Evolutionary conservation across 371 early-diverging fungal genomes (phyloP).

Genomic region (Mucor velutinosus): DNA sequence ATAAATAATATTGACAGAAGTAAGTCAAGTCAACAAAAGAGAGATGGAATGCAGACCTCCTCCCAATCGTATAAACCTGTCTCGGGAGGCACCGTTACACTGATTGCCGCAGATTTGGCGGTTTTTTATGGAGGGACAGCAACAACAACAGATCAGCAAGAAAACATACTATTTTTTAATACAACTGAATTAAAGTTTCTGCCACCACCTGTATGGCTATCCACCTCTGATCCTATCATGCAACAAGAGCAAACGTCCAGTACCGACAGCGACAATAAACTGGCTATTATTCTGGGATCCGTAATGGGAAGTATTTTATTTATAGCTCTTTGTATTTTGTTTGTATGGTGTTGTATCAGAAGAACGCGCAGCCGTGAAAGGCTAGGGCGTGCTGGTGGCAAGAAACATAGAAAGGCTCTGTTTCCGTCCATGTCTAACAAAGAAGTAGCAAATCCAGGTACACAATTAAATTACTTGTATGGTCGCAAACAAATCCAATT

Average conservation of each 20-base stretch:
- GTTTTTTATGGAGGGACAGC: slow-evolving; percentile 12
- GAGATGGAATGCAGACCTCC: neutral
- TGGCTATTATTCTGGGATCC: slow-evolving; percentile 18
- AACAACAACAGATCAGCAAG: neutral
- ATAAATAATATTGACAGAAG: neutral
- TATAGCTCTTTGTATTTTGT: slow-evolving; percentile 8
- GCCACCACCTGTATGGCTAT: slow-evolving; percentile 10
- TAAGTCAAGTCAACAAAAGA: slow-evolving; percentile 1
- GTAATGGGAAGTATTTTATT: slow-evolving; percentile 13
- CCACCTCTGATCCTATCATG: neutral
- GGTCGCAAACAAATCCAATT: neutral
- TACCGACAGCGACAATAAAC: neutral
- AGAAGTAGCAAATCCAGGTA: neutral
- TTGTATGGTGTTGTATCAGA: slow-evolving; percentile 3
- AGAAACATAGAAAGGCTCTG: neutral
- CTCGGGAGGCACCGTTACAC: neutral
- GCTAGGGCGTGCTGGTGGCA: neutral
- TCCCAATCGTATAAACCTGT: neutral
- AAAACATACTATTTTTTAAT: slow-evolving; percentile 12
- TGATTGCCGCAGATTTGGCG: slow-evolving; percentile 3
- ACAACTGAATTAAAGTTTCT: neutral
- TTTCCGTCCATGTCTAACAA: neutral
- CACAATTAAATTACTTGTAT: neutral
- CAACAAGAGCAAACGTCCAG: neutral
- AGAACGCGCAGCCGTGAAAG: neutral